Base-by-base conservation (phyloP, 2,329 filamentous ascomycete genomes). In the Apiospora marii region DNA sequence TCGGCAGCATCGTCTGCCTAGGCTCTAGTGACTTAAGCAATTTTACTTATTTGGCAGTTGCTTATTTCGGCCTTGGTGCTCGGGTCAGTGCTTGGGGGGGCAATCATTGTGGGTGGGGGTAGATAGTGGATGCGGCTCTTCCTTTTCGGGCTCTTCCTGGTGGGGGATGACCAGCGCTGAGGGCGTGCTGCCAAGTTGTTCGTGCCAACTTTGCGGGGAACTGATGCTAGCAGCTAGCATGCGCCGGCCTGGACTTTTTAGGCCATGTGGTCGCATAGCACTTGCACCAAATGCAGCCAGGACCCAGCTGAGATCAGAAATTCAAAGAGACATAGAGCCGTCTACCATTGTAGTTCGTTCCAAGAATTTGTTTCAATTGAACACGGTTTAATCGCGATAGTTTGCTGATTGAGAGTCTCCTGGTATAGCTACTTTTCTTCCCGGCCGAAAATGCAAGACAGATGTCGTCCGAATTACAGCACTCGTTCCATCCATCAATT, bases 231-330 rank as follows among this genome's bases (percentile, higher is more conserved):
- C 16, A 48, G 7, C 30, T 58, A 22, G 44, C 16, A 48, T 7
- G 16, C 22, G 34, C 58, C 41, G 41, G 34, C 19, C n/a, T 14
- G 19, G 12, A 24, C 10, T n/a, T 64, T 3, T 51, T 30, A 41
- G 58, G 58, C 34, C 58, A 64, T 64, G 58, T 41, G 58, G 34
- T 64, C 2, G 34, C 30, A 30, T 61, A 61, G 30, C 30, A 61
- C 14, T 34, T 53, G 53, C 14, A 37, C 16, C 53, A 30, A 30
- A 30, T 30, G 27, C 27, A 30, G 2, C 27, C 27, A 30, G 27
- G 27, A 16, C 16, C 12, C 53, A 22, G 46, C 46, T 49, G 46
- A 19, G 19, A 49, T 3, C 10, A 10, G 19, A 19, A 8, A 19
- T 22, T n/a, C 37, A 41, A 41, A 10, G 37, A 41, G 37, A 7